phyloP scores from a whole-genome alignment of 768 basidiomycete genomes.

The Leccinum pellstonianum region DNA sequence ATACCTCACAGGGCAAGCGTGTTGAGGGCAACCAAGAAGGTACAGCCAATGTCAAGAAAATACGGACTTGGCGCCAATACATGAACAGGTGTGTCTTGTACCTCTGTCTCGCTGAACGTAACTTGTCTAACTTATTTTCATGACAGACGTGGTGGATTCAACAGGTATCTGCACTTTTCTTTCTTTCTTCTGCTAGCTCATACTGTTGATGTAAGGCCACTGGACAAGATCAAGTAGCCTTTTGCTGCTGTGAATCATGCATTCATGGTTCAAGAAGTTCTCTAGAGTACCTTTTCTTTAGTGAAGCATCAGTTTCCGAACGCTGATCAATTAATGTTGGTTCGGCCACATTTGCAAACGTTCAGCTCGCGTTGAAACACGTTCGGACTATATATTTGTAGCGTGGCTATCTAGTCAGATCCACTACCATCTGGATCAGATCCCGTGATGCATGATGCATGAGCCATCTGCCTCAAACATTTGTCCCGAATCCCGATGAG shows the following conservation, averaged over 20 bases:
- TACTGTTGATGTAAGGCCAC: constrained; percentile 52
- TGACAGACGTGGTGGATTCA: constrained; percentile 78
- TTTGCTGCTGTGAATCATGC: background rate
- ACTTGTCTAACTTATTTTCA: constrained; percentile 15
- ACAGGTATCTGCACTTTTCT: constrained; percentile 48
- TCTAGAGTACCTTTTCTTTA: background rate
- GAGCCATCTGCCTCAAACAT: background rate
- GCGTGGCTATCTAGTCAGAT: background rate
- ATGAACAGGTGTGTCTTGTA: constrained; percentile 79
- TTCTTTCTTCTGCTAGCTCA: constrained; percentile 12
- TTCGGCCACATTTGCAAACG: background rate
- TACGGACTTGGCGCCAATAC: constrained; percentile 93
- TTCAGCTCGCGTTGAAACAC: background rate
- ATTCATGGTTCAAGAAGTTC: background rate
- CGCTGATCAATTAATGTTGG: background rate
- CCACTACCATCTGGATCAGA: background rate
- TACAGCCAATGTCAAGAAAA: constrained; percentile 65
- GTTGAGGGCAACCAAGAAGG: constrained; percentile 85
- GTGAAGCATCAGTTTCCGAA: background rate
- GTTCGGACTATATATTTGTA: background rate
- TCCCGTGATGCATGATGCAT: background rate
- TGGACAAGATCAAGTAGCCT: constrained; percentile 90
- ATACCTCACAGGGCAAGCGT: constrained; percentile 60
- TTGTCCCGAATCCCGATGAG: background rate
- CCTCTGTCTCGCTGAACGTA: constrained; percentile 6